Conservation (phyloP, 106 monocot species). For the Dendrobium huoshanense region DNA sequence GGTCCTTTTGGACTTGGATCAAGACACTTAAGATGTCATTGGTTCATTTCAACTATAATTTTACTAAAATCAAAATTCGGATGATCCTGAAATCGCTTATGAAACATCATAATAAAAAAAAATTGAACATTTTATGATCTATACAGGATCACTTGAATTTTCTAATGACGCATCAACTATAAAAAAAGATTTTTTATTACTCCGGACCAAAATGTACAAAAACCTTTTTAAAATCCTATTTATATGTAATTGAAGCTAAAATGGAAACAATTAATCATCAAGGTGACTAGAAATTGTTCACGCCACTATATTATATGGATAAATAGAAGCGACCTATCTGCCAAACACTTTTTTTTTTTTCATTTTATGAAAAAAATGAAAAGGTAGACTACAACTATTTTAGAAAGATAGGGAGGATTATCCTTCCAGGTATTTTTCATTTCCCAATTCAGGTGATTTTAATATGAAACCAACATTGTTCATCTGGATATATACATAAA, state of each 20-base stretch:
- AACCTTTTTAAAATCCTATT: background rate
- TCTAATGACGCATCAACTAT: background rate
- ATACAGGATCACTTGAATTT: no score
- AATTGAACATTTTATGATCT: no score
- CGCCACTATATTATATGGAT: background rate
- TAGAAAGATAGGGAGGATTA: background rate
- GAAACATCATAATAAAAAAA: no score
- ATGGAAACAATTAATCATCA: background rate
- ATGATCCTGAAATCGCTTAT: no score
- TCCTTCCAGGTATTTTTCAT: background rate
- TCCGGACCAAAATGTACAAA: background rate
- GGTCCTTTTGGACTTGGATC: no score
- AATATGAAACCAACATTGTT: background rate
- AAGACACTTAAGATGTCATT: no score
- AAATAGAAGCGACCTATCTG: no score
- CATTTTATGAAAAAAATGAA: background rate
- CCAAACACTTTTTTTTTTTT: no score
- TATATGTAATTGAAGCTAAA: background rate
- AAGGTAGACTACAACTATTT: background rate
- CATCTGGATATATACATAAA: background rate
- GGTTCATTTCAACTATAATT: no score
- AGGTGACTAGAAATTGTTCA: background rate
- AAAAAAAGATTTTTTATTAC: background rate
- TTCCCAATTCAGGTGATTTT: background rate
- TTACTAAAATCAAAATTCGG: no score